Base-by-base conservation (phyloP, 805 yeast genomes). In the Pichia thaimueangensis region DNA sequence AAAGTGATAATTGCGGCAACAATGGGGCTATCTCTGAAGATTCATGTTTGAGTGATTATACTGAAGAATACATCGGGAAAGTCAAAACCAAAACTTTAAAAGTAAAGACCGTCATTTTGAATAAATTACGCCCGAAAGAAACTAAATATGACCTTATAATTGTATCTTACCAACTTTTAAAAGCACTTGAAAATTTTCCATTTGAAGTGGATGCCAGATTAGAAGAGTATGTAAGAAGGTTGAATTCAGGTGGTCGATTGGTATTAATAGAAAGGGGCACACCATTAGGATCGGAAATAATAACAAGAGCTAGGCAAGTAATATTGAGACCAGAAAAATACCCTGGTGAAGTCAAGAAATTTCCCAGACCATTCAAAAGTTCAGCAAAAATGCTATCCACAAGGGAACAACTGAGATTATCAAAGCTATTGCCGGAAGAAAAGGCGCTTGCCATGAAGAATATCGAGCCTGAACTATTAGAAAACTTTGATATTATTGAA, bases 241-340 rank as follows among this genome's bases (percentile, higher is more conserved):
- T 89, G 35, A 73, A 76, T 13, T 96, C 96, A 0, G 76, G 77
- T 10, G 98, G 97, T 0, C 80, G 80, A 45, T 62, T 91, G 11
- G 80, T 88, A 1, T 58, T 93, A 2, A 64, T 89, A 3, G 97
- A 93, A 63, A 70, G 96, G 48, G 98, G 98, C 3, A 85, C 83
- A 43, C 86, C 97, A 0, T 56, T 80, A 25, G 97, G 97, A 0
- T 86, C 86, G 57, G 98, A 93, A 62, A 70, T 78, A 3, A 73
- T 88, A 44, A 94, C 96, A 0, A 70, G 96, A 41, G 96, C 97
- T 5, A 71, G 98, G 55, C 96, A 91, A 59, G 64, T 86, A 4
- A 77, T 87, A 74, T 65, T 91, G n/a, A 76, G 97, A 51, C 96
- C 97, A 0, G 95, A 83, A 52, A 73, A 76, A 6, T 69, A 69